Conservation (phyloP, 768 basidiomycete genomes). For the Russula sp. region DNA sequence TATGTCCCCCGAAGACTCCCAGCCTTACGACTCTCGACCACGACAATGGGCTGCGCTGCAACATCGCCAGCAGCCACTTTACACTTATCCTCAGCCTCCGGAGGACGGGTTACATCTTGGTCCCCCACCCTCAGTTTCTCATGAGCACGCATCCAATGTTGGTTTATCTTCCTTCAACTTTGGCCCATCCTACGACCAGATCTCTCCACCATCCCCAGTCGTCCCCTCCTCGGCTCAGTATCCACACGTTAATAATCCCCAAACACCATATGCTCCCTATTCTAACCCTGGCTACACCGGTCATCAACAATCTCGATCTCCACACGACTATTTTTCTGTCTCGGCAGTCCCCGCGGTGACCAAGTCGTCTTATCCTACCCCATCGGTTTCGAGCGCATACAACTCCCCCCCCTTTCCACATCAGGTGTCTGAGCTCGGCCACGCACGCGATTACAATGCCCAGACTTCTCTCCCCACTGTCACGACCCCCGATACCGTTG, state of each 20-base stretch:
- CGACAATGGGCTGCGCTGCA: slow-evolving; percentile 2
- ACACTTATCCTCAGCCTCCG: neutral
- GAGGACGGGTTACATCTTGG: neutral
- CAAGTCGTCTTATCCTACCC: neutral
- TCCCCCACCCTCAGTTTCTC: neutral
- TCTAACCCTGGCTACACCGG: slow-evolving; percentile 2
- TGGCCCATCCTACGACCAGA: slow-evolving; percentile 4
- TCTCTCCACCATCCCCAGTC: slow-evolving; percentile 9
- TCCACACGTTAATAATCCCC: neutral
- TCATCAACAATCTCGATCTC: neutral
- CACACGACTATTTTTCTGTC: slow-evolving; percentile 1
- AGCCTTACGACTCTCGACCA: neutral
- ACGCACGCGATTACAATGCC: neutral
- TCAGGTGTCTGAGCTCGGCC: neutral
- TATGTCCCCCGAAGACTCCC: slow-evolving; percentile 3
- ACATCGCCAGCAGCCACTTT: neutral
- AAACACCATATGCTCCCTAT: slow-evolving; percentile 5
- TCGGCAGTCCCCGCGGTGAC: neutral
- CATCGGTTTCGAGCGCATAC: neutral
- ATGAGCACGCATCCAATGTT: neutral
- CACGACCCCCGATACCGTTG: neutral
- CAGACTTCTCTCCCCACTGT: neutral
- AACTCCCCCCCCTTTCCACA: neutral
- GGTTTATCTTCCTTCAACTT: slow-evolving; percentile 6
- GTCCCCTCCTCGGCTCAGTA: slow-evolving; percentile 3